Evolutionary conservation across 2,329 filamentous ascomycete species (phyloP), one percentile per base, ranked within the genome.

Genomic region (Gaeumannomyces sp.): DNA sequence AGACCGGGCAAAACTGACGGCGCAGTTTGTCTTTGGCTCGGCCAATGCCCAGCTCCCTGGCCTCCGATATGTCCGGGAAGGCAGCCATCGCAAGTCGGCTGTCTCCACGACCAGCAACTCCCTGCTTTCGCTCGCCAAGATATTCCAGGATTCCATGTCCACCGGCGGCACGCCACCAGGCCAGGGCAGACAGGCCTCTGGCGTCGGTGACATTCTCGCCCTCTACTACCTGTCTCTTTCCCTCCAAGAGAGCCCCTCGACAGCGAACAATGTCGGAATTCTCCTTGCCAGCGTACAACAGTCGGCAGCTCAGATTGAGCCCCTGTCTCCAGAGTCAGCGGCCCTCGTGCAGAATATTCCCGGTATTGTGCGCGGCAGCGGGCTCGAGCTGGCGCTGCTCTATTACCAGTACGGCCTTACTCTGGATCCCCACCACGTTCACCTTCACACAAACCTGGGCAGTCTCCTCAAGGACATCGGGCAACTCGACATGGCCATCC

Each of bases 181-280:
- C 56, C 78, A 84, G 14, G 78, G 85, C 28, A 84, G 85, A 66
- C 86, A 87, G 65, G 84, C 88, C 3, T 88, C 89, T 59, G 90
- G 92, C 1, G 92, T 98, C 29, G 88, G 92, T 58, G 95, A 99
- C 72, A 98, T 99, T 53, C 78, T 99, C 50, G 92, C 93, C 1
- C 83, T 99, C 16, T 99, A 99, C 75, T 99, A 99, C 72, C 82
- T 99, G 3, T 99, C 95, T 0, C 80, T 99, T 3, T 96, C 95
- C 0, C 82, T 99, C 2, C 95, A 97, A 68, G 93, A 95, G 61
- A 98, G 95, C 71, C 95, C 95, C 2, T 99, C 95, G 0, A 99
- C 95, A 0, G 95, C 95, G 0, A 99, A 99, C 74, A 99, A 99
- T 74, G 93, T 99, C 16, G 95, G 95, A 3, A 99, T 99, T 64